Evolutionary conservation across 2,329 filamentous ascomycete species (phyloP), one percentile per base, ranked within the genome.

Genomic region (Microsporum audouinii): DNA sequence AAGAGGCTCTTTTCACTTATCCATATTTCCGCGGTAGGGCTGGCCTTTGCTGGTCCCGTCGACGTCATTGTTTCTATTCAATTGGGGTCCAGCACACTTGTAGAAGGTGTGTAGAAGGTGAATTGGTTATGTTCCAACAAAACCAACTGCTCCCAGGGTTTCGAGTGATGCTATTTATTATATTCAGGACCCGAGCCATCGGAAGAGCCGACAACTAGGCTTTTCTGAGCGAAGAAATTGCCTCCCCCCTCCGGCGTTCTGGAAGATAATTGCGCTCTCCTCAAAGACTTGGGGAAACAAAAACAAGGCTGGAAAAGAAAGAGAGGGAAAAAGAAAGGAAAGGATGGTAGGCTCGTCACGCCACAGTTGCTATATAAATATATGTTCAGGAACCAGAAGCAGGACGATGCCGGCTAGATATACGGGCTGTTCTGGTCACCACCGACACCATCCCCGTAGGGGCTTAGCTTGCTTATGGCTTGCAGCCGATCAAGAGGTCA

Each of bases 1-100:
- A 47, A 58, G n/a, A 61, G 60, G 31, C 33, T 43, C 6, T n/a
- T 38, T 33, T 61, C 60, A n/a, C 17, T 31, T 41, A 61, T 61
- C 39, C 53, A 61, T 33, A 61, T 53, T 14, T 61, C 43, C 1
- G 29, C 23, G 23, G 60, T 58, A 23, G 60, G 38, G 2, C 49
- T 55, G 14, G 33, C 33, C 17, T 41, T 58, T 27, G 4, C 55
- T 6, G 47, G 36, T 33, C 17, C 23, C 2, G 38, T 39, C 2
- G 8, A 39, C 36, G 47, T 49, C 23, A 17, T 61, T 12, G 41
- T 33, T 3, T 4, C 27, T n/a, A 6, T 39, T 43, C 12, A 27
- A 23, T 57, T 23, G 27, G 29, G 12, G 12, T 12, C 8, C 29
- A 33, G 33, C 12, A 38, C 23, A 27, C 12, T 41, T 5, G 17